Evolutionary conservation across 2,329 filamentous ascomycete species (phyloP).

Genomic region (Aspergillus fumigatiaffinis): DNA sequence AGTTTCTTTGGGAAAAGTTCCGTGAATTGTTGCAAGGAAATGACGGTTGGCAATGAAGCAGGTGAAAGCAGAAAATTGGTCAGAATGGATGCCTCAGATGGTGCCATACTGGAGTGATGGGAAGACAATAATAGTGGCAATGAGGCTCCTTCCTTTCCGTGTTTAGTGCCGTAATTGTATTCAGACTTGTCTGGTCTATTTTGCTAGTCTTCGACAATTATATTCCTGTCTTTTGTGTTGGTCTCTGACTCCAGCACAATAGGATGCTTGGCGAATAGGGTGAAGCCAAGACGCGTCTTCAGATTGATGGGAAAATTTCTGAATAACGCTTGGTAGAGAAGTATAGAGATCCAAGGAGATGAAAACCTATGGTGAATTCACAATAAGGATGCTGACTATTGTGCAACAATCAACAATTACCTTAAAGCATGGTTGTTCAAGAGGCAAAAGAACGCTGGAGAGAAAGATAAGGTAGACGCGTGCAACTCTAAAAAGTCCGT

Average conservation of each 20-base stretch:
- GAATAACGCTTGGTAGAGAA: background rate
- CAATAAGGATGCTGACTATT: background rate
- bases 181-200: background rate
- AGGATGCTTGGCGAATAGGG: background rate
- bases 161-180: background rate
- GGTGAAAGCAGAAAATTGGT: constrained; percentile 74
- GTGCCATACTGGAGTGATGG: constrained; percentile 55
- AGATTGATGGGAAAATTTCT: background rate
- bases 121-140: constrained; percentile 1
- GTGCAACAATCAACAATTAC: background rate
- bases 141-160: background rate
- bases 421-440: background rate
- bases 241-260: background rate
- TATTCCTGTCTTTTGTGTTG: background rate
- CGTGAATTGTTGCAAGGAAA: constrained; percentile 71
- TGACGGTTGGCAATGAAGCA: constrained; percentile 67
- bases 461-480: background rate
- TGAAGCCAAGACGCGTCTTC: background rate
- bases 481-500: background rate
- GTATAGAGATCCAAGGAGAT: background rate
- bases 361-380: background rate
- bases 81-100: constrained; percentile 71
- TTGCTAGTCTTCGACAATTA: background rate
- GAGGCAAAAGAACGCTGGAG: background rate
- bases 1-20: constrained; percentile 68